Evolutionary conservation across 2,329 filamentous ascomycete genomes (phyloP), one percentile per base, ranked within the genome.

Genomic region (Sordariomycetes sp.): DNA sequence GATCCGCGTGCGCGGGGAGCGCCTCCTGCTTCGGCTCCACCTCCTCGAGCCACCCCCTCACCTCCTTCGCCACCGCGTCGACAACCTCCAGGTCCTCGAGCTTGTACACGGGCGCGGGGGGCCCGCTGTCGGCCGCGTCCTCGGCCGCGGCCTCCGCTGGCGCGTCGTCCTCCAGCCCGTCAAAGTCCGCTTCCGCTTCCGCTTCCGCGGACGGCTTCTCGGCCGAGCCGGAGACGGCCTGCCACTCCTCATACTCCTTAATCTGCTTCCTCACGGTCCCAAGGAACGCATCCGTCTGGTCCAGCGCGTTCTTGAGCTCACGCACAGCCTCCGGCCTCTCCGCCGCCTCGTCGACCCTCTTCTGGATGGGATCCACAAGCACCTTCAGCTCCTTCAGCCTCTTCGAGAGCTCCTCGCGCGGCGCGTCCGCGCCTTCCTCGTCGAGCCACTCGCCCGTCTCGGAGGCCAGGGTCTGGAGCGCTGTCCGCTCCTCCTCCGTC

Each of bases 361-460:
- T 83, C 63, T 90, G 78, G 28, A 96, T 83, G 1, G 91, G 92
- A 35, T 81, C 75, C 56, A 91, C 87, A 53, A 96, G 80, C 56
- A 84, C 81, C 66, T 89, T 86, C 54, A 99, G 81, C 52, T 80
- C 81, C 69, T 89, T 86, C 54, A 95, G 80, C 67, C 86, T 89
- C 57, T 81, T 78, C 68, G 86, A 88, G 64, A 99, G 80, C 53
- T 86, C 83, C 2, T 88, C 82, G 59, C 84, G 85, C 39, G 81
- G 77, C 4, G 94, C 91, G 54, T 90, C 84, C 17, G 80, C 78
- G 58, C 92, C 90, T 53, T 91, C 90, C 17, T 82, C 88, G 67
- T 96, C 94, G 59, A 99, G 82, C 92, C 94, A 99, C 12, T 96
- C 90, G 64, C 88, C 87, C 24, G 84, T 80, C 54, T 82, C 80